Evolutionary conservation across 495 filamentous ascomycete genomes (phyloP), one percentile per base, ranked within the genome.

Genomic region (Lepidopterella palustris): DNA sequence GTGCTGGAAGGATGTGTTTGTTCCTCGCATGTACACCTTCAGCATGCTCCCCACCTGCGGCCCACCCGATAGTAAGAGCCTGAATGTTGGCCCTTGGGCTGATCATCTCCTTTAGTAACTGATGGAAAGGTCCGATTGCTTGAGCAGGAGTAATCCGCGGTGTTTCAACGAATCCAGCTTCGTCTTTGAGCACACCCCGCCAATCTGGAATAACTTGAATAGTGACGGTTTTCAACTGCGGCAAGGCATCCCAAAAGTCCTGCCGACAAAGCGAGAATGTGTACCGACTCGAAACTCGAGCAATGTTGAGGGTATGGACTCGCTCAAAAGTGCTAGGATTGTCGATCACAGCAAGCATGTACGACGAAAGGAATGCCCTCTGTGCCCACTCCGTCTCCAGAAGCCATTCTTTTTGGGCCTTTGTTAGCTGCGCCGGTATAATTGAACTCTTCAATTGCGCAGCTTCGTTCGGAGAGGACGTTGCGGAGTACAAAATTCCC

Each of bases 381-480:
- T 85, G 81, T 5, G 82, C 81, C 76, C 81, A 80, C 26, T 79
- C 74, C 18, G 77, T 79, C 63, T 84, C 79, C 24, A 80, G 66
- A 9, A 85, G 64, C 79, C 82, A 81, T 63, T 83, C 79, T 35
- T 71, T 76, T 67, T 85, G 82, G 5, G 76, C 66, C n/a, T 71
- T 70, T 2, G 76, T 78, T 3, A 83, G 71, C 27, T 75, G 58
- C 45, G 69, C 68, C 9, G 80, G 80, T 27, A 73, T 71, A 18
- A 80, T 57, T 20, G 58, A 55, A 25, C 40, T 58, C 42, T 45
- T 47, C 6, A 61, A 55, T 21, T 54, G 57, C 18, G 47, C 60
- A 5, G 32, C 35, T 27, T 58, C 59, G 28, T 40, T 55, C 6
- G 63, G 63, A 4, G 25, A 23, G n/a, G 27, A 35, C 8, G 26